A percentile compares a stretch with the other conserved stretches of the same genome.
phyloP scores from a whole-genome alignment of 768 basidiomycete genomes.

The Auriscalpium vulgare region DNA sequence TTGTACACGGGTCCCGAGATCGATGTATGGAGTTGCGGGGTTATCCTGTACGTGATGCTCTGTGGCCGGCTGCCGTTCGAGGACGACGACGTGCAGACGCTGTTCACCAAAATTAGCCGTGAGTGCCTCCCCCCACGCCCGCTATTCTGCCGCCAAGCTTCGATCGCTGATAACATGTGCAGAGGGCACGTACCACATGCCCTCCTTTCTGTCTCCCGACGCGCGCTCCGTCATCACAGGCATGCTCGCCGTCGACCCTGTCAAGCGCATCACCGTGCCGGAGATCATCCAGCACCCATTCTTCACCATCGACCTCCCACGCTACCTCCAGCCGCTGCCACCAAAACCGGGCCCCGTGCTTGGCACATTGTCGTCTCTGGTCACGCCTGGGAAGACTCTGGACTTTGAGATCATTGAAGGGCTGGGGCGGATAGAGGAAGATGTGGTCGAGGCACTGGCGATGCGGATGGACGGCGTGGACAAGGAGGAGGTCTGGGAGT shows the following conservation, averaged over 20 bases:
- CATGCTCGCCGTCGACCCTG: constrained; percentile 92
- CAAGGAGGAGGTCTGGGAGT: constrained; percentile 83
- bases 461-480: constrained; percentile 63
- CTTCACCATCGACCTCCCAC: constrained; percentile 77
- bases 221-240: constrained; percentile 71
- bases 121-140: constrained; percentile 19
- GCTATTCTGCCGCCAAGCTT: constrained; percentile 1
- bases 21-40: constrained; percentile 97
- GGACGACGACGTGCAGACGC: constrained; percentile 86
- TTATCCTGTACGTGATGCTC: constrained; percentile 98
- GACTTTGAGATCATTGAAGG: constrained; percentile 89
- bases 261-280: constrained; percentile 88
- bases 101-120: constrained; percentile 95
- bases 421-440: constrained; percentile 85
- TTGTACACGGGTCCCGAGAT: constrained; percentile 97
- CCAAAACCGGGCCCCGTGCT: constrained; percentile 71
- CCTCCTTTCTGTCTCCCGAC: constrained; percentile 70
- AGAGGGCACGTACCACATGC: constrained; percentile 87
- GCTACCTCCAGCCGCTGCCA: constrained; percentile 81
- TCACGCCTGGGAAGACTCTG: constrained; percentile 53
- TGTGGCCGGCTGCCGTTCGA: constrained; percentile 95
- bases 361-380: constrained; percentile 63
- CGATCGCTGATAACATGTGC: neutral
- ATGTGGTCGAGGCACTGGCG: constrained; percentile 79
- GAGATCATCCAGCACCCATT: constrained; percentile 90